A percentile compares a stretch with the other conserved stretches of the same genome.
Evolutionary conservation across 192 early-diverging fungal species (phyloP).

Genomic region (Endogone sp.): DNA sequence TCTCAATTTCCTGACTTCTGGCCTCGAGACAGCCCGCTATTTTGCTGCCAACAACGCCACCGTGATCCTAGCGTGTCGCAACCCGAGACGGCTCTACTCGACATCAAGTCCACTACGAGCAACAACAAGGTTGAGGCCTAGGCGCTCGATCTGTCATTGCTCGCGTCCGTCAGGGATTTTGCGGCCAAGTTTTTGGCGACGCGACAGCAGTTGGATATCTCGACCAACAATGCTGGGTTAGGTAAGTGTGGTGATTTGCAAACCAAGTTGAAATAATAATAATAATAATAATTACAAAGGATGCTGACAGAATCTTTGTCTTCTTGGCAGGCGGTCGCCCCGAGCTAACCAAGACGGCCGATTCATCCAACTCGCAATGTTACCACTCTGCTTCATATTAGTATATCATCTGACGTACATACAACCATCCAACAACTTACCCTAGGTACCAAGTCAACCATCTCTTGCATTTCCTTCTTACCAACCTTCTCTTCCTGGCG

Average conservation of each 20-base stretch:
- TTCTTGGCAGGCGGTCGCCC: neutral
- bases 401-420: too few species aligned
- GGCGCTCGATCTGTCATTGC: too few species aligned
- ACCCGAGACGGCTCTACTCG: too few species aligned
- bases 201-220: slow-evolving; percentile 36
- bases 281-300: too few species aligned
- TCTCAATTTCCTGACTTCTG: too few species aligned
- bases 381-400: too few species aligned
- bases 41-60: too few species aligned
- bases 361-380: neutral
- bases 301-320: slow-evolving; percentile 1
- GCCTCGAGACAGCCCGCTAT: too few species aligned
- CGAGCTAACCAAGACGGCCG: neutral
- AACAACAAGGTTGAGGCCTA: too few species aligned
- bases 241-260: neutral
- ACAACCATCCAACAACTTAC: too few species aligned
- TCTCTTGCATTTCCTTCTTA: neutral
- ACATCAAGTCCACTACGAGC: neutral
- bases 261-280: too few species aligned
- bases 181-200: slow-evolving; percentile 19
- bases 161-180: slow-evolving; percentile 34
- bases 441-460: neutral
- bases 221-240: slow-evolving; percentile 61
- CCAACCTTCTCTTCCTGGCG: neutral
- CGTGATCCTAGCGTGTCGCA: too few species aligned